These are phyloP conservation scores for Boletus rubropictus DNA, from an alignment of 768 basidiomycete species.

Conservation along the genomic window DNA sequence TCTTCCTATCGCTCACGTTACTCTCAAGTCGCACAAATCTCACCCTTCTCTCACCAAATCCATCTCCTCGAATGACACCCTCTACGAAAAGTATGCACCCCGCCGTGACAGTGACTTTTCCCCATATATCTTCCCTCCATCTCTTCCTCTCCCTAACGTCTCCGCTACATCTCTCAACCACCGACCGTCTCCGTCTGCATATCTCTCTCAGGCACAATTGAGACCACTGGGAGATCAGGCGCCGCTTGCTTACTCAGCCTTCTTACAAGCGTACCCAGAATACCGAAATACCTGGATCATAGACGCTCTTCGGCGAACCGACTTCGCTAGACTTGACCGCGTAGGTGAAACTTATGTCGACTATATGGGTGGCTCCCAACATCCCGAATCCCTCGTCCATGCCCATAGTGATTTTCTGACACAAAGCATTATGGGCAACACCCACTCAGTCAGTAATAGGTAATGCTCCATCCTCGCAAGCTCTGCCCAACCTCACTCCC, in stretches of 20 bases:
- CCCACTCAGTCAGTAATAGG: constrained; percentile 81
- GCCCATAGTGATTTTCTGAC: constrained; percentile 67
- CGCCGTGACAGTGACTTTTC: constrained; percentile 7
- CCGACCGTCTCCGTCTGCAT: constrained; percentile 14
- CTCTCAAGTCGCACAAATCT: constrained; percentile 36
- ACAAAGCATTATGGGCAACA: constrained; percentile 68
- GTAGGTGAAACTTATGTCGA: constrained; percentile 75
- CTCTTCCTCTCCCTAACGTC: not conserved
- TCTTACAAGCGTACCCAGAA: constrained; percentile 44
- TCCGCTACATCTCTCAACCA: not conserved
- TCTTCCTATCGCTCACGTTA: constrained; percentile 30
- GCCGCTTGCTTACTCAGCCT: constrained; percentile 42
- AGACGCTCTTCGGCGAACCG: constrained; percentile 59
- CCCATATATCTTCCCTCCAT: constrained; percentile 1
- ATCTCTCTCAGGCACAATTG: constrained; percentile 25
- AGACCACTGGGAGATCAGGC: constrained; percentile 31
- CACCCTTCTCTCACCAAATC: constrained; percentile 32
- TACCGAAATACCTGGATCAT: constrained; percentile 67
- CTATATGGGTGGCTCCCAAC: constrained; percentile 80
- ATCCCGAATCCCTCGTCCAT: constrained; percentile 70
- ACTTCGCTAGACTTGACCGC: constrained; percentile 55
- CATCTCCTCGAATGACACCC: constrained; percentile 36
- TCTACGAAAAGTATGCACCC: constrained; percentile 28
- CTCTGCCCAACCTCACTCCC: not conserved
- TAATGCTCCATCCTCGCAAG: constrained; percentile 23